A percentile compares a stretch with the other conserved stretches of the same genome.
phyloP scores from a whole-genome alignment of 2,329 filamentous ascomycete species.

The Aspergillus awamori region DNA sequence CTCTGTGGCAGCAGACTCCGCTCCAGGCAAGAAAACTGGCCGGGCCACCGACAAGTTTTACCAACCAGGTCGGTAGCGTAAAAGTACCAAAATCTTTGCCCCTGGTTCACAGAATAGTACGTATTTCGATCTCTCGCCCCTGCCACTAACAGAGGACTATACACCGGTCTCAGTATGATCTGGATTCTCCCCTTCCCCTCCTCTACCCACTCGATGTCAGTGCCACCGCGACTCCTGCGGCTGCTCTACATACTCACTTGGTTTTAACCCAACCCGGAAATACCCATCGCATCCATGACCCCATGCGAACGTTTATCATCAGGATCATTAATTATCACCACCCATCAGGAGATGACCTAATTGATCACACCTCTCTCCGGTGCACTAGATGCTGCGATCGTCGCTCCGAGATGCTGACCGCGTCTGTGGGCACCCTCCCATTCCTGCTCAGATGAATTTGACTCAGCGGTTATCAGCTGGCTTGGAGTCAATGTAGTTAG shows the following conservation, averaged over 20 bases:
- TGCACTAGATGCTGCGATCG: background rate
- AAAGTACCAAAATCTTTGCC: background rate
- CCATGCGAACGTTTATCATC: background rate
- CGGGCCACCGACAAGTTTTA: no score
- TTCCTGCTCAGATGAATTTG: background rate
- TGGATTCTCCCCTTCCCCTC: background rate
- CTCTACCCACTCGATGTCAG: background rate
- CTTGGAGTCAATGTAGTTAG: background rate
- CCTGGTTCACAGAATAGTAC: background rate
- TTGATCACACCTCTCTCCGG: background rate
- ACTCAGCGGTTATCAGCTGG: background rate
- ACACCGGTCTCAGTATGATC: background rate
- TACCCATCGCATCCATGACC: background rate
- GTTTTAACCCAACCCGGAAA: background rate
- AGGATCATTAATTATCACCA: background rate
- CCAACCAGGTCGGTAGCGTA: background rate
- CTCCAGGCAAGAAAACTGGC: background rate
- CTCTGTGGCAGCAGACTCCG: background rate
- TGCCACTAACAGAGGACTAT: background rate
- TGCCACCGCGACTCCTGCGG: background rate
- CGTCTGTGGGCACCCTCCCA: background rate
- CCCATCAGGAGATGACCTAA: background rate
- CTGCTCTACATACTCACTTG: background rate
- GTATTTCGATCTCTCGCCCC: background rate
- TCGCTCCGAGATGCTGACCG: background rate